A percentile compares a stretch with the other conserved stretches of the same genome.
These are phyloP conservation scores for Phytophthora pluvialis DNA, from an alignment of 352 stramenopile genomes.

Conservation along the genomic window DNA sequence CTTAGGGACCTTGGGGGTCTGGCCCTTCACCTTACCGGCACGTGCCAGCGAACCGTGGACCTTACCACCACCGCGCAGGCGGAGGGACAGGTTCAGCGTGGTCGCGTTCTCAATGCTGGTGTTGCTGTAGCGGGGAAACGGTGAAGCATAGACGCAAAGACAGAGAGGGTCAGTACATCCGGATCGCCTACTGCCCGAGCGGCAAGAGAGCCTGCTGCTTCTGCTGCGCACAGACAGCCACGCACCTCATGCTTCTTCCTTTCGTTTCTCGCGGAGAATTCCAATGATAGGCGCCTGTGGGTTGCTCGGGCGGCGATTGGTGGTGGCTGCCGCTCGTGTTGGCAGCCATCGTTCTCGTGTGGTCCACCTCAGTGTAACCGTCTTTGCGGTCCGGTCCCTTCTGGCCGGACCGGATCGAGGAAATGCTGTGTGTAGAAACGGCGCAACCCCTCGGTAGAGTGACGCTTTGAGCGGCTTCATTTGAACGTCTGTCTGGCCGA, in stretches of 20 bases:
- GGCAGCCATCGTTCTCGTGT: not conserved
- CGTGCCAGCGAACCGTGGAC: constrained; percentile 99
- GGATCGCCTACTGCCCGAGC: not conserved
- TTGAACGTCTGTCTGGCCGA: not conserved
- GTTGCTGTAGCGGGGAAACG: constrained; percentile 81
- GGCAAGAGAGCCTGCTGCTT: not conserved
- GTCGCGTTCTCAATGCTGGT: constrained; percentile 98
- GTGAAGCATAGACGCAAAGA: constrained; percentile 11
- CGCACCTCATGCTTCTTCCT: constrained; percentile 71
- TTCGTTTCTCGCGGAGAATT: constrained; percentile 72
- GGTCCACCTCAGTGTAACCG: not conserved
- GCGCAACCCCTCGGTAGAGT: not conserved
- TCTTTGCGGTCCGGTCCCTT: not conserved
- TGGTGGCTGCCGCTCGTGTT: constrained; percentile 18
- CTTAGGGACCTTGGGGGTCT: constrained; percentile 99
- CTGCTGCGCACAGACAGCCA: not conserved
- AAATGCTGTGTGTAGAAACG: not conserved
- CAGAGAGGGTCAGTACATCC: constrained; percentile 15
- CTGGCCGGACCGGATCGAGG: too few species aligned
- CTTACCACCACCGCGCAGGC: constrained; percentile 96
- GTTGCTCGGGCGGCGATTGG: constrained; percentile 30
- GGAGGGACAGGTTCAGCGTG: constrained; percentile 96
- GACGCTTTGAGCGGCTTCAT: not conserved
- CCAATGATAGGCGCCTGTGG: constrained; percentile 46
- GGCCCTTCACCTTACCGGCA: constrained; percentile 99